These are phyloP conservation scores for Kewa caespitosa DNA, from an alignment of 179 eudicot species.

Conservation along the genomic window DNA sequence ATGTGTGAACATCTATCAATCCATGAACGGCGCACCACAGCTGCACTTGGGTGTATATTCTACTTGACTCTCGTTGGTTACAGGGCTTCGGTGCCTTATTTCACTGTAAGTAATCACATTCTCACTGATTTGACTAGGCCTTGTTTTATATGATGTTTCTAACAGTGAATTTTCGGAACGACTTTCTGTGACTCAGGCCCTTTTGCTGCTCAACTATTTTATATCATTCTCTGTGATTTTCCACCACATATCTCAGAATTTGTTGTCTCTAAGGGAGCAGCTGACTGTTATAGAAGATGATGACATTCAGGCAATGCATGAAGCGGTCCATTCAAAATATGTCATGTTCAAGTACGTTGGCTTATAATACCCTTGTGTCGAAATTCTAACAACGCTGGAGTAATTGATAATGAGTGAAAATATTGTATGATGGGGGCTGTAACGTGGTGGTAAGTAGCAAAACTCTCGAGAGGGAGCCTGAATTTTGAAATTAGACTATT, in stretches of 20 bases:
- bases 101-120: conserved; percentile 58
- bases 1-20: conserved; percentile 81
- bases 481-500: too few species aligned
- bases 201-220: conserved; percentile 72
- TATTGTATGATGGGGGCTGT: too few species aligned
- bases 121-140: not conserved
- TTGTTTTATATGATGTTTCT: too few species aligned
- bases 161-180: not conserved
- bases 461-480: too few species aligned
- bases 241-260: conserved; percentile 70
- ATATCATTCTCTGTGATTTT: conserved; percentile 78
- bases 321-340: conserved; percentile 73
- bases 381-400: too few species aligned
- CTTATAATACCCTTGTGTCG: not conserved
- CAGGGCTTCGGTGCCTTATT: conserved; percentile 85
- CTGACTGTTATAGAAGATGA: conserved; percentile 66
- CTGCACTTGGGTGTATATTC: conserved; percentile 74
- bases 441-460: too few species aligned
- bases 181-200: conserved; percentile 49
- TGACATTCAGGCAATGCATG: conserved; percentile 69
- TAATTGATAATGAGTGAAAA: too few species aligned
- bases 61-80: conserved; percentile 92
- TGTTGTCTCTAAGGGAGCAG: conserved; percentile 69
- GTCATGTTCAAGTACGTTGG: conserved; percentile 80
- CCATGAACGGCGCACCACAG: conserved; percentile 64